Evolutionary conservation across 176 grass and related monocot genomes (phyloP), one percentile per base, ranked within the genome.

Genomic region (Oryza officinalis): DNA sequence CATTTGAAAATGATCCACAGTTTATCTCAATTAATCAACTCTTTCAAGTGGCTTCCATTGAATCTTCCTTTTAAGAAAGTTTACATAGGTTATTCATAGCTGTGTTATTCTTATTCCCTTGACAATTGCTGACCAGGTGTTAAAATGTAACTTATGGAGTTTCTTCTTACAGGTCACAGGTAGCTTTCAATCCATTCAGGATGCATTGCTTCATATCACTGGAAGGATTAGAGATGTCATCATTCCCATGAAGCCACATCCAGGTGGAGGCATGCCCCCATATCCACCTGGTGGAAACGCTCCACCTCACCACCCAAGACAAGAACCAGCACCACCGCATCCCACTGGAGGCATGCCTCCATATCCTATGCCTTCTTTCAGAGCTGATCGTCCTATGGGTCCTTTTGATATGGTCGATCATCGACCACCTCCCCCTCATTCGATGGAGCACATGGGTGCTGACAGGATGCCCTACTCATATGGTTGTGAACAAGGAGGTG

Each of bases 131-230:
- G 61, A 73, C 43, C 40, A 60, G 54, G 79, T 80, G 65, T 54
- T 59, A 74, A 74, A 31, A 85, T 71, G 28, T 76, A 71, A 86
- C 30, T 45, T 71, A 32, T 91, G 30, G 61, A 52, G 49, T 74
- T 13, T 52, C 54, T 74, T 79, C 74, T 91, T 71, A 43, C 83
- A 94, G 92, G 88, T 91, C 75, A 91, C 86, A 30, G 89, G 92
- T 81, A 86, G 80, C 61, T 91, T 94, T 57, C 89, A 91, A 64
- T 91, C 88, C 74, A 87, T 94, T 72, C 89, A 91, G 15, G 89
- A 94, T 87, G 92, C 89, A 66, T 84, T 94, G 72, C 67, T 86
- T 84, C 88, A 86, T 63, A 91, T 94, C 61, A 89, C 89, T 65
- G 73, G 89, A 75, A 94, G 86, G 86, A 91, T 94, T 69, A 85